Percentiles rank a stretch among this genome's conserved stretches.
These are phyloP conservation scores for Epichloe brachyelytri DNA, from an alignment of 2,329 filamentous ascomycete species.

Conservation along the genomic window DNA sequence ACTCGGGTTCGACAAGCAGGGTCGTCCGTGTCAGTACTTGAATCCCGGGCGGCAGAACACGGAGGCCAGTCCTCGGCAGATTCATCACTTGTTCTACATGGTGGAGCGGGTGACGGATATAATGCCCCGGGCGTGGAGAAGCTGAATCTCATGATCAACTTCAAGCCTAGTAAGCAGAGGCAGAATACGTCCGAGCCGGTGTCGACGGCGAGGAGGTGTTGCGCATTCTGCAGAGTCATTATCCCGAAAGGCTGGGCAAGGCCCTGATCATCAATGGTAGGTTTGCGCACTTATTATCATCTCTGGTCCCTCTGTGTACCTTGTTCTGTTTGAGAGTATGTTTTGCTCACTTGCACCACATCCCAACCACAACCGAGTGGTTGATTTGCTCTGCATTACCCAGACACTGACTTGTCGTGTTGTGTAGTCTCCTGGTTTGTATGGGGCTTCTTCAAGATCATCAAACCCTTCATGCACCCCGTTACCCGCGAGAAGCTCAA, in stretches of 20 bases:
- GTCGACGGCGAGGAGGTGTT: constrained; percentile 72
- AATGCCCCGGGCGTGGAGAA: constrained; percentile 82
- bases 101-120: constrained; percentile 79
- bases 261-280: constrained; percentile 80
- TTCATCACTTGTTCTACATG: constrained; percentile 94
- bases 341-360: neutral
- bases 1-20: constrained; percentile 74
- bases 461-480: constrained; percentile 93
- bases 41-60: constrained; percentile 89
- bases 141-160: constrained; percentile 79
- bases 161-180: constrained; percentile 64
- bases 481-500: constrained; percentile 89
- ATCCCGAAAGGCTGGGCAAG: constrained; percentile 80
- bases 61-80: constrained; percentile 68
- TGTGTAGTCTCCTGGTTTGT: constrained; percentile 74
- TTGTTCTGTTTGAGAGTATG: neutral
- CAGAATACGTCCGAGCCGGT: constrained; percentile 63
- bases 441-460: constrained; percentile 87
- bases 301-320: neutral
- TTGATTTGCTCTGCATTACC: neutral
- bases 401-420: neutral
- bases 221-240: constrained; percentile 86
- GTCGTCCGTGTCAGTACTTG: constrained; percentile 81
- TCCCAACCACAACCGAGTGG: neutral
- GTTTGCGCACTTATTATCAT: constrained; percentile 12